Evolutionary conservation across 495 filamentous ascomycete species (phyloP).

Genomic region (Penicillium malachiteum): DNA sequence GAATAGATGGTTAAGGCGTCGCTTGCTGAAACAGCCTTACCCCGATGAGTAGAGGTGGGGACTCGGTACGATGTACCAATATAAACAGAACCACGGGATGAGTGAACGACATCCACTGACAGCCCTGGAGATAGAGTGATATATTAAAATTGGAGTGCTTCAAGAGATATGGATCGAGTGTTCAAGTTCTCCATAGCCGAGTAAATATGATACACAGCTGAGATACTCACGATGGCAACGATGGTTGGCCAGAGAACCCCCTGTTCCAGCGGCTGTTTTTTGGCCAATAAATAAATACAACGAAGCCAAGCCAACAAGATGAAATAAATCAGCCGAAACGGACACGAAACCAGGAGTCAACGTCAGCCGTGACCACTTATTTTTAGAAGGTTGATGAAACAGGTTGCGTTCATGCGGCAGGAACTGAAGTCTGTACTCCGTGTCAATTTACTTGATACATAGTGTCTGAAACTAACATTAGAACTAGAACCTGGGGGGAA

Average conservation of each 20-base stretch:
- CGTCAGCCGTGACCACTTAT: slow-evolving; percentile 1
- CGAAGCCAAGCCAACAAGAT: background rate
- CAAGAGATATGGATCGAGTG: no score
- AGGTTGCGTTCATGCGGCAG: background rate
- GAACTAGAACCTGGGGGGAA: no score
- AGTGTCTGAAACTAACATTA: background rate
- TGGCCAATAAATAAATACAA: no score
- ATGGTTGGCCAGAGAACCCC: background rate
- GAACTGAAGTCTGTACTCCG: background rate
- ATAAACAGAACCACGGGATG: no score
- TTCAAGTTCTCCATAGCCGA: background rate
- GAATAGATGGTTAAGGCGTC: background rate
- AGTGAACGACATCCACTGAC: no score
- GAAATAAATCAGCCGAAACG: background rate
- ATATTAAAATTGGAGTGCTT: no score
- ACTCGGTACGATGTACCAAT: background rate
- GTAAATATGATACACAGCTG: background rate
- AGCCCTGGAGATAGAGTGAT: no score
- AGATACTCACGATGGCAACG: background rate
- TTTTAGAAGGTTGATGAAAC: slow-evolving; percentile 7
- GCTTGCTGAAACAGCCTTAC: background rate
- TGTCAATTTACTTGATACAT: background rate
- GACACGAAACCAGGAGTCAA: background rate
- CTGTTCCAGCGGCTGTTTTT: no score
- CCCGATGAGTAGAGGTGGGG: background rate